Evolutionary conservation across 2,329 filamentous ascomycete species (phyloP).

Genomic region (Aspergillus sp.): DNA sequence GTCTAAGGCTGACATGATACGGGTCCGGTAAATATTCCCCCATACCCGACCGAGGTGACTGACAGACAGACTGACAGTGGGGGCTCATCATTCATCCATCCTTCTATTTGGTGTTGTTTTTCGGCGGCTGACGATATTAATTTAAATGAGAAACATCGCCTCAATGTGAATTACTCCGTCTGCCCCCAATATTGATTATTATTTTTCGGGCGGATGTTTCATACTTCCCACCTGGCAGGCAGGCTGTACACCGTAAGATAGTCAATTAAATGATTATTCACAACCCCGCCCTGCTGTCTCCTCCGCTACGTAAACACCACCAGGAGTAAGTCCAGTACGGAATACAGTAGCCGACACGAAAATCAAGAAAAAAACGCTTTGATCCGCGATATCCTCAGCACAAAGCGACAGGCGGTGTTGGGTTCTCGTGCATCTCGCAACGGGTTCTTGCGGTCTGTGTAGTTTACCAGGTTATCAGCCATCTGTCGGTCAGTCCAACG

Average conservation of each 20-base stretch:
- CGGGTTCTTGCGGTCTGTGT: conserved; percentile 11
- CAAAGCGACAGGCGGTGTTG: not conserved
- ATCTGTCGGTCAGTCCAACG: conserved; percentile 8
- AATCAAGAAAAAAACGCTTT: not conserved
- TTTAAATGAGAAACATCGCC: conserved; percentile 3
- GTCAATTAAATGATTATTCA: not conserved
- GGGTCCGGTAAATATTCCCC: not conserved
- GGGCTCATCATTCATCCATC: not conserved
- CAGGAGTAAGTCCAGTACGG: too few species aligned
- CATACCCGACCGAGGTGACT: too few species aligned
- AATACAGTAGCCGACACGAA: too few species aligned
- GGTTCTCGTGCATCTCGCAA: conserved; percentile 11
- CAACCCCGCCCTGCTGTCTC: not conserved
- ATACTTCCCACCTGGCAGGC: conserved; percentile 1
- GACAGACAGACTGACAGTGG: too few species aligned
- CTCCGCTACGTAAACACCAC: not conserved
- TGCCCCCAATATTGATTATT: not conserved
- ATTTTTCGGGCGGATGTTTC: conserved; percentile 9
- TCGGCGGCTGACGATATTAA: not conserved
- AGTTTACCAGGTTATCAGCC: not conserved
- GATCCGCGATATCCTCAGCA: not conserved
- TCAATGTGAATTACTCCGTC: not conserved
- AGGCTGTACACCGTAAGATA: not conserved
- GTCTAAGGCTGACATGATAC: not conserved
- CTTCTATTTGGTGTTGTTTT: not conserved